Evolutionary conservation across 176 grass and related monocot genomes (phyloP).

Genomic region (Areca catechu): DNA sequence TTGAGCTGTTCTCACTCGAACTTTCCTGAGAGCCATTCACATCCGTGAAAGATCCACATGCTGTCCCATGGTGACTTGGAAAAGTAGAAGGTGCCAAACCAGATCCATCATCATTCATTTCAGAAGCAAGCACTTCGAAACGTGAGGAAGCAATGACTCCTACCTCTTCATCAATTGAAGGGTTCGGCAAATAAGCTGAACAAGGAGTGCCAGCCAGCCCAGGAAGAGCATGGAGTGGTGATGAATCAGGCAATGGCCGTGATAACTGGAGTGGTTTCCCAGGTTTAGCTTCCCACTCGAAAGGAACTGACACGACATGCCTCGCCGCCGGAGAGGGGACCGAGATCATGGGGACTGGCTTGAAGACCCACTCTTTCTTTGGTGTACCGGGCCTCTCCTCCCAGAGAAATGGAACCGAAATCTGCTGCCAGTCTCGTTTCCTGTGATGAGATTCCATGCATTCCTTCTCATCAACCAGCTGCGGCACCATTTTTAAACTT

Average conservation of each 20-base stretch:
- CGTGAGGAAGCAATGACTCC: slow-evolving; percentile 45
- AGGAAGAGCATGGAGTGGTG: background rate
- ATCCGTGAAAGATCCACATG: background rate
- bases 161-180: slow-evolving; percentile 37
- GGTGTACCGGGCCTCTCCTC: slow-evolving; percentile 86
- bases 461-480: slow-evolving; percentile 46
- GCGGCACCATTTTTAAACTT: background rate
- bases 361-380: too few species aligned
- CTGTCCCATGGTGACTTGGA: slow-evolving; percentile 8
- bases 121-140: slow-evolving; percentile 3
- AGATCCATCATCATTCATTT: slow-evolving; percentile 26
- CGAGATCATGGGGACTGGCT: background rate
- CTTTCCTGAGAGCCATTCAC: background rate
- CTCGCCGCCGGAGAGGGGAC: slow-evolving; percentile 45
- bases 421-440: slow-evolving; percentile 4
- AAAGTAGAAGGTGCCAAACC: slow-evolving; percentile 6
- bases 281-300: slow-evolving; percentile 89
- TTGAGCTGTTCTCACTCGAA: slow-evolving; percentile 23
- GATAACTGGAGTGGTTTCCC: slow-evolving; percentile 35
- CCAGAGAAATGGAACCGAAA: slow-evolving; percentile 58
- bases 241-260: slow-evolving; percentile 5
- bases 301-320: slow-evolving; percentile 74
- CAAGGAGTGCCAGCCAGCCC: slow-evolving; percentile 13
- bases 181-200: slow-evolving; percentile 44
- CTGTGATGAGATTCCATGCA: slow-evolving; percentile 19